Conservation (phyloP, 164 flowering plant genomes). For the Amborella trichopoda region DNA sequence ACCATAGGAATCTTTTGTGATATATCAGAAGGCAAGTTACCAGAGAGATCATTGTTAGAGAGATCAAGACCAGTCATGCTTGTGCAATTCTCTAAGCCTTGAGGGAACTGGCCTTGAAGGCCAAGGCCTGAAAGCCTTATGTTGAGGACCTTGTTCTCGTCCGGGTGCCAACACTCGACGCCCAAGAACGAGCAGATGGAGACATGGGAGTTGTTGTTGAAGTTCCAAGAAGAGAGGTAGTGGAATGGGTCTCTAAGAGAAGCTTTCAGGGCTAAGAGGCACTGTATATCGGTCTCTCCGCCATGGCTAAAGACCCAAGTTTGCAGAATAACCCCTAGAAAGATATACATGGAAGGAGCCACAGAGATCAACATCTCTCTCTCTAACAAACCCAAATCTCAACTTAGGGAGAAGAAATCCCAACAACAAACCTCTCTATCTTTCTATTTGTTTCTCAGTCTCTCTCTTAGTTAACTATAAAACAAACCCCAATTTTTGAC, state of each 20-base stretch:
- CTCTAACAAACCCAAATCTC: no score
- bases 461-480: no score
- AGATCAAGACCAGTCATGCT: constrained; percentile 69
- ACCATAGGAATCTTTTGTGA: constrained; percentile 13
- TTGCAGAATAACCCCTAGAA: no score
- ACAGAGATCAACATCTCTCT: no score
- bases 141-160: constrained; percentile 60
- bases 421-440: no score
- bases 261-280: constrained; percentile 31
- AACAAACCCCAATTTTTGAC: no score
- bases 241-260: constrained; percentile 46
- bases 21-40: constrained; percentile 46
- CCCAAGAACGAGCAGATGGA: constrained; percentile 63
- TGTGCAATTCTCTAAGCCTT: constrained; percentile 39
- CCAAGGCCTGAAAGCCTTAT: constrained; percentile 42
- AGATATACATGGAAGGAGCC: no score
- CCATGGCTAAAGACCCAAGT: no score
- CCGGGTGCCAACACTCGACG: constrained; percentile 68
- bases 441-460: no score
- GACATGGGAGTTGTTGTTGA: constrained; percentile 37
- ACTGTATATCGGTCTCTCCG: constrained; percentile 27
- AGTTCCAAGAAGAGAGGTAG: constrained; percentile 40
- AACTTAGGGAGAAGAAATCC: no score
- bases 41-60: constrained; percentile 42
- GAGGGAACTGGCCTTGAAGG: constrained; percentile 59